Base-by-base conservation (phyloP, 2,329 filamentous ascomycete species). In the Fusarium piperis region DNA sequence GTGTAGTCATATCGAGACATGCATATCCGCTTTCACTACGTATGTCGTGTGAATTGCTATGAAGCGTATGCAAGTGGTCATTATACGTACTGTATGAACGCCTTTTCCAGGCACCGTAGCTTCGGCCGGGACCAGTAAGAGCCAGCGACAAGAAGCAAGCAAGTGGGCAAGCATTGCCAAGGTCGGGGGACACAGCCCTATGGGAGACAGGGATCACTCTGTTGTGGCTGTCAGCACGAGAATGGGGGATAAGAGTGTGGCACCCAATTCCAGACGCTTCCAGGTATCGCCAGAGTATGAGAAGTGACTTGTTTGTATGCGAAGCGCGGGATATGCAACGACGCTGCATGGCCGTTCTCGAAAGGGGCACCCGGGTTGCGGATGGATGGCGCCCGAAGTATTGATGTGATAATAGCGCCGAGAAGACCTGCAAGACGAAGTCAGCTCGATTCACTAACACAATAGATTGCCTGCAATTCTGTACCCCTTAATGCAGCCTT, bases 141-240 rank as follows among this genome's bases (percentile, higher is more conserved):
- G 36, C 60, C 53, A 65, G 51, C 39, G 46, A 39, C 39, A 59
- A 28, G 41, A 51, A 52, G 46, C 67, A 61, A 32, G 32, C 26
- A 68, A 58, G 59, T 61, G 55, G 62, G 72, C 70, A 73, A 75
- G 65, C 67, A 71, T 74, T 66, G 70, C 64, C 68, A 65, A 70
- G 65, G 61, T 52, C 51, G 20, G 61, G 62, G 70, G 68, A 70
- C 73, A 75, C 53, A 74, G 71, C 73, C 73, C 69, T 76, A 76
- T 68, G 60, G 64, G 55, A 64, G 64, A 62, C 74, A 73, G 65
- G 72, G 69, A 60, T 36, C 23, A 46, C 38, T 52, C 58, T 64
- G 60, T 52, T 64, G 67, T 69, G 57, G 63, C 52, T 52, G 72
- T 70, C 70, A 76, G 71, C 73, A 62, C 59, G 39, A 51, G 30